Evolutionary conservation across 1,284 basidiomycete genomes (phyloP).

Genomic region (Fomes fomentarius): DNA sequence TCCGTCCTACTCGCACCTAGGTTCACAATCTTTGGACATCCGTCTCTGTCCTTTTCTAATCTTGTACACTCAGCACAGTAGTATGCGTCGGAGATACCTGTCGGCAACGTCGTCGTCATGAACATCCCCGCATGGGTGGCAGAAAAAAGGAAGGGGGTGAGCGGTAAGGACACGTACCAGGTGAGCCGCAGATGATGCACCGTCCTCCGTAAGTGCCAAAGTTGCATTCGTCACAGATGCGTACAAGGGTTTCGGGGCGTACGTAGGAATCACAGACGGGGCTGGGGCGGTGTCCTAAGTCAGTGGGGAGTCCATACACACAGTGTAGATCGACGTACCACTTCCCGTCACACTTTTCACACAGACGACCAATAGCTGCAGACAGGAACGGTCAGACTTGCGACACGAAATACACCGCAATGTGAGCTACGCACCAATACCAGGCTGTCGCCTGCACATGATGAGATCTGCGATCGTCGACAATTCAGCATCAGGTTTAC

Average conservation of each 20-base stretch:
- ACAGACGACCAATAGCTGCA: conserved; percentile 92
- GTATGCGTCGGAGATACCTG: conserved; percentile 96
- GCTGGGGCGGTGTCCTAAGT: conserved; percentile 46
- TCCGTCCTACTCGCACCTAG: conserved; percentile 89
- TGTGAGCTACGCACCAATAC: conserved; percentile 71
- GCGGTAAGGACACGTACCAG: conserved; percentile 78
- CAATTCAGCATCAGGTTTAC: conserved; percentile 1
- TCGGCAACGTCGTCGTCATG: neutral
- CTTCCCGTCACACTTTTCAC: conserved; percentile 99
- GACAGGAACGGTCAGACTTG: neutral
- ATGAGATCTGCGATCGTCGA: conserved; percentile 73
- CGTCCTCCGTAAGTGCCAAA: conserved; percentile 97
- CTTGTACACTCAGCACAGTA: conserved; percentile 97
- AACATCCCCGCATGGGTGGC: neutral
- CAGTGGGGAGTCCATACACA: no score
- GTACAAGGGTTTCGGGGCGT: conserved; percentile 94
- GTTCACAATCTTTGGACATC: conserved; percentile 99
- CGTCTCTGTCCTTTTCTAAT: conserved; percentile 96
- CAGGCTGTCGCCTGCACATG: conserved; percentile 96
- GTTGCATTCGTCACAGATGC: conserved; percentile 99
- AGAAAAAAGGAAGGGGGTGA: neutral
- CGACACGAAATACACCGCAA: neutral
- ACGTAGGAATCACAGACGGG: conserved; percentile 99
- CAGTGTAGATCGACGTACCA: conserved; percentile 79
- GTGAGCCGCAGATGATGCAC: conserved; percentile 96